Evolutionary conservation across 2,329 filamentous ascomycete species (phyloP), one percentile per base, ranked within the genome.

Genomic region (Trichoderma oligosporum): DNA sequence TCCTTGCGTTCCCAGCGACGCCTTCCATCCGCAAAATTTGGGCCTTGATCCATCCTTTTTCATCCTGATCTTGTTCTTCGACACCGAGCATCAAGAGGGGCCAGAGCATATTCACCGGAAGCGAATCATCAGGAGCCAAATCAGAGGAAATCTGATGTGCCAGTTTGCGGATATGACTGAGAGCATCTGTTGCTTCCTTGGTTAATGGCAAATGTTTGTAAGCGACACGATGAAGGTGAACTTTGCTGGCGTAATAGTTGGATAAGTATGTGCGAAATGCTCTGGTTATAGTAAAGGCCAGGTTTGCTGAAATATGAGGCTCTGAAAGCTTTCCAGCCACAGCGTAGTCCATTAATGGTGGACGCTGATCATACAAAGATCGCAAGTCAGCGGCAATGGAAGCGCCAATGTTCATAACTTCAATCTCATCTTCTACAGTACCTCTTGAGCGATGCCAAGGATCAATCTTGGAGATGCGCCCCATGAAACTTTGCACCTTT

Each of bases 91-190:
- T 81, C 38, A 83, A 68, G 7, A 82, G 66, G 1, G 80, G 80
- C 82, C 80, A 83, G 4, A 83, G 70, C 71, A 82, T 77, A 58
- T 79, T 83, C 46, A 82, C 78, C 0, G 81, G 80, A 2, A 82
- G 68, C 7, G 76, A 71, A 31, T 78, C 74, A 11, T 76, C 73
- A 1, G 67, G 67, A 25, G 76, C 71, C 7, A 73, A 63, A n/a
- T 75, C 70, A 1, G 61, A 61, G 8, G 66, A 66, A 55, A 82
- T 77, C 33, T 78, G 69, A 33, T 73, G 71, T 18, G 76, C 74
- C 3, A 82, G 68, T 11, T 69, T 72, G 25, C 76, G 76, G 59
- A 82, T 82, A 41, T 77, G 76, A n/a, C 66, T 65, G 54, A 82
- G 72, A 1, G 78, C 79, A 29, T 76, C 73, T 2, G 65, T 66